Evolutionary conservation across 352 stramenopile genomes (phyloP).

Genomic region (Globisporangium middletonii): DNA sequence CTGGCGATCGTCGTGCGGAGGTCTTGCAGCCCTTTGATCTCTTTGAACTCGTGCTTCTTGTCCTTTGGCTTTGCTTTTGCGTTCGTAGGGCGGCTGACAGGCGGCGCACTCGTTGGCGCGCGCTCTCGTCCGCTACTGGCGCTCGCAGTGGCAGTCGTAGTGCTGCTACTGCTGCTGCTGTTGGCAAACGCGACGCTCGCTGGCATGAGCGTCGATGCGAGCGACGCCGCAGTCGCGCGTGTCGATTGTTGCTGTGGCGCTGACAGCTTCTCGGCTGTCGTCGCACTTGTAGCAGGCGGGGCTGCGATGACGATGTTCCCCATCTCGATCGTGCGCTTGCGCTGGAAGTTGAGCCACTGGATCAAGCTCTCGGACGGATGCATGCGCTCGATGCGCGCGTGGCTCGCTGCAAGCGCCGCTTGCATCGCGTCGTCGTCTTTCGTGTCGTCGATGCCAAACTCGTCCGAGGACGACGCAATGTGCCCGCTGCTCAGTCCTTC

Average conservation of each 20-base stretch:
- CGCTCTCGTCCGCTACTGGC: background rate
- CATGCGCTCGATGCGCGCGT: slow-evolving; percentile 32
- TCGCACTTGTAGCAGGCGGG: background rate
- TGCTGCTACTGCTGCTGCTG: background rate
- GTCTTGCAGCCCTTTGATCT: slow-evolving; percentile 62
- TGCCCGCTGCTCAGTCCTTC: slow-evolving; percentile 52
- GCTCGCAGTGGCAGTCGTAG: no score
- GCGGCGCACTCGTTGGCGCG: background rate
- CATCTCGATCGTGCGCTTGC: slow-evolving; percentile 34
- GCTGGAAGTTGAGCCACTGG: slow-evolving; percentile 69
- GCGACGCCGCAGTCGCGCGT: background rate
- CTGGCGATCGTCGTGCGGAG: slow-evolving; percentile 41
- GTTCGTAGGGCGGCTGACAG: background rate
- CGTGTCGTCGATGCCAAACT: slow-evolving; percentile 30
- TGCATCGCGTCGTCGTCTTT: slow-evolving; percentile 35
- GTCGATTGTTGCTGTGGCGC: background rate
- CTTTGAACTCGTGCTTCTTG: slow-evolving; percentile 61
- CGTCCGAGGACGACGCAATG: slow-evolving; percentile 37
- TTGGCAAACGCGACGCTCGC: background rate
- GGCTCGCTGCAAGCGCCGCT: slow-evolving; percentile 21
- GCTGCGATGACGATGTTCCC: slow-evolving; percentile 2
- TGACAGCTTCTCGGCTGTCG: background rate
- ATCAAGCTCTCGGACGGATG: slow-evolving; percentile 54
- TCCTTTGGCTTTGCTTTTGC: slow-evolving; percentile 39
- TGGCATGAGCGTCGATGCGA: background rate